Conservation (phyloP, 2,329 filamentous ascomycete species). For the Fusarium paranaense region DNA sequence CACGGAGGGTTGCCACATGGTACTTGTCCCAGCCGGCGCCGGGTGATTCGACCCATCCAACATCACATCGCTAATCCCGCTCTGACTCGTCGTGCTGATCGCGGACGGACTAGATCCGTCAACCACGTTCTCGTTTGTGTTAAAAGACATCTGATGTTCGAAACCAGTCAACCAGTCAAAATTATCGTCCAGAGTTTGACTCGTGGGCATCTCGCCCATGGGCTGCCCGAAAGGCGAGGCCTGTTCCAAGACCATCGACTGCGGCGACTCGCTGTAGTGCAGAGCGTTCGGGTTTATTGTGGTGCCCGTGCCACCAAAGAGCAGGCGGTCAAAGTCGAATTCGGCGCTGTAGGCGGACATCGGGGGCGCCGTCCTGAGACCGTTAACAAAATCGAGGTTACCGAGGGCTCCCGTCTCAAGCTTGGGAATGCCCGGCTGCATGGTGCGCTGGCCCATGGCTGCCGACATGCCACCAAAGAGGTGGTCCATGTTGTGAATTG, state of each 20-base stretch:
- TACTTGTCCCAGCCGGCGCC: slow-evolving; percentile 62
- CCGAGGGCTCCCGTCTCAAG: slow-evolving; percentile 82
- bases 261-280: slow-evolving; percentile 85
- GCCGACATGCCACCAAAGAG: slow-evolving; percentile 80
- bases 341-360: slow-evolving; percentile 71
- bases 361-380: slow-evolving; percentile 82
- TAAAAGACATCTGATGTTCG: slow-evolving; percentile 80
- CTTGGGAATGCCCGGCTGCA: slow-evolving; percentile 79
- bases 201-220: slow-evolving; percentile 68
- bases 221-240: slow-evolving; percentile 69
- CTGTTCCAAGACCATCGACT: slow-evolving; percentile 72
- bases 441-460: slow-evolving; percentile 73
- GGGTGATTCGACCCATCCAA: slow-evolving; percentile 81
- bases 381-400: slow-evolving; percentile 72
- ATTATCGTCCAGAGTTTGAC: slow-evolving; percentile 76
- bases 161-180: slow-evolving; percentile 88
- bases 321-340: slow-evolving; percentile 59
- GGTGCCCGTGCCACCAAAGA: slow-evolving; percentile 72
- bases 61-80: slow-evolving; percentile 91
- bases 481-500: slow-evolving; percentile 68
- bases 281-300: slow-evolving; percentile 80
- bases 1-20: slow-evolving; percentile 77
- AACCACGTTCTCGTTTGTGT: slow-evolving; percentile 80
- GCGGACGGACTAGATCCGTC: slow-evolving; percentile 96
- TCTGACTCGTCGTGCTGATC: slow-evolving; percentile 94